phyloP scores from a whole-genome alignment of 441 rosid species.

The Euphorbia corollata region DNA sequence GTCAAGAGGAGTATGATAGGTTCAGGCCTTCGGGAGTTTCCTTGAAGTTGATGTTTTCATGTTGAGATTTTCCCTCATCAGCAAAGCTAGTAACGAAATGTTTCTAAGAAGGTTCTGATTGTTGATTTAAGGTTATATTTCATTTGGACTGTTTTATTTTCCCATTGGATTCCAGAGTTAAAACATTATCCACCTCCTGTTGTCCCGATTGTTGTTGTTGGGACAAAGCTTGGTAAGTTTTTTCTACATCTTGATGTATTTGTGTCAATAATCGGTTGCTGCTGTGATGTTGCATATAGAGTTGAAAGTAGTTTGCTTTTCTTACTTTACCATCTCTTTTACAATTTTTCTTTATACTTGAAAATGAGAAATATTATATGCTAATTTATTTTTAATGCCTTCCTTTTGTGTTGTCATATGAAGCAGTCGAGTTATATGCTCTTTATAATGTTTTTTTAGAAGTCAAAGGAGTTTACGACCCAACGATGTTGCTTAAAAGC shows the following conservation, averaged over 20 bases:
- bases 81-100: slow-evolving; percentile 85
- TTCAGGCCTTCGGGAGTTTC: slow-evolving; percentile 37
- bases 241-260: background rate
- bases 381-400: no score
- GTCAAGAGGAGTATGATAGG: slow-evolving; percentile 85
- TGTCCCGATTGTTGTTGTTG: slow-evolving; percentile 75
- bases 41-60: slow-evolving; percentile 82
- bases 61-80: slow-evolving; percentile 73
- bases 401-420: no score
- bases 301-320: background rate
- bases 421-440: no score
- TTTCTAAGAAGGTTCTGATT: slow-evolving; percentile 66
- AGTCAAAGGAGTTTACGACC: no score
- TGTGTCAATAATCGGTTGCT: background rate
- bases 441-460: no score
- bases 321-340: background rate
- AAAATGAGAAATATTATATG: background rate
- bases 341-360: background rate
- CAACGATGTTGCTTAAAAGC: no score
- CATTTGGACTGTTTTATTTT: slow-evolving; percentile 15
- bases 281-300: no score
- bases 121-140: background rate
- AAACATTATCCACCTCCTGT: slow-evolving; percentile 75
- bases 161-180: slow-evolving; percentile 86
- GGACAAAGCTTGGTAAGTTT: slow-evolving; percentile 64